Percentiles rank a stretch among this genome's conserved stretches.
phyloP scores from a whole-genome alignment of 1,284 basidiomycete species.

The Sphaerobolus stellatus region DNA sequence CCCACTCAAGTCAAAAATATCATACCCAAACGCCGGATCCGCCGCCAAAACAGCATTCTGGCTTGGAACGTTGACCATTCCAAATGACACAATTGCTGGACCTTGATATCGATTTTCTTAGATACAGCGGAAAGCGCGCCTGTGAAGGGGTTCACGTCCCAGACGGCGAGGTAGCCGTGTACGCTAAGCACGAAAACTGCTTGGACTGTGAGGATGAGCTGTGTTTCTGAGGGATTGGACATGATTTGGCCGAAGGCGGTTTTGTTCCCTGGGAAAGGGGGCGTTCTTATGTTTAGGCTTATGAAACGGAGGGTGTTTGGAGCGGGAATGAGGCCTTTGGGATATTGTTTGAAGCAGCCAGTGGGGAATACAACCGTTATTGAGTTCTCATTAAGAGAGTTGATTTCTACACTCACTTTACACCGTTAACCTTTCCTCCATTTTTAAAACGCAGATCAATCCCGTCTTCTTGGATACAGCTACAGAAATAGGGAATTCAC shows the following conservation, averaged over 20 bases:
- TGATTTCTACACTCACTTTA: constrained; percentile 34
- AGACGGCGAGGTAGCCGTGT: constrained; percentile 49
- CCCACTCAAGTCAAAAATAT: constrained; percentile 30
- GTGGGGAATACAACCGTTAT: constrained; percentile 2
- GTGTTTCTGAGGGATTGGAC: constrained; percentile 41
- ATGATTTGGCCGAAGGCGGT: constrained; percentile 48
- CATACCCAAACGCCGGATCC: constrained; percentile 33
- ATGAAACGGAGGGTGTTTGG: constrained; percentile 42
- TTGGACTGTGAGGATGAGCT: constrained; percentile 46
- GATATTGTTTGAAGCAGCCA: constrained; percentile 46
- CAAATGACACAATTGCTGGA: constrained; percentile 24
- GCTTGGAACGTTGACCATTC: constrained; percentile 33
- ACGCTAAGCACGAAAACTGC: constrained; percentile 40
- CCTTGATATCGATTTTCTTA: constrained; percentile 20
- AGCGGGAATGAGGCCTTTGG: constrained; percentile 39
- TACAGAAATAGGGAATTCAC: constrained; percentile 50
- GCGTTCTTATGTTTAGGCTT: constrained; percentile 45
- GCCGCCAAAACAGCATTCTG: constrained; percentile 31
- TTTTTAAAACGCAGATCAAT: constrained; percentile 48
- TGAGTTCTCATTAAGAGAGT: constrained; percentile 9
- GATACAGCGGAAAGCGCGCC: constrained; percentile 32
- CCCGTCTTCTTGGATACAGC: constrained; percentile 32
- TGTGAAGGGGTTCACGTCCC: constrained; percentile 36
- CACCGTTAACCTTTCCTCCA: constrained; percentile 47
- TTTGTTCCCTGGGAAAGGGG: constrained; percentile 41